These are phyloP conservation scores for Teunomyces barrocoloradensis DNA, from an alignment of 805 yeast species.

Conservation along the genomic window DNA sequence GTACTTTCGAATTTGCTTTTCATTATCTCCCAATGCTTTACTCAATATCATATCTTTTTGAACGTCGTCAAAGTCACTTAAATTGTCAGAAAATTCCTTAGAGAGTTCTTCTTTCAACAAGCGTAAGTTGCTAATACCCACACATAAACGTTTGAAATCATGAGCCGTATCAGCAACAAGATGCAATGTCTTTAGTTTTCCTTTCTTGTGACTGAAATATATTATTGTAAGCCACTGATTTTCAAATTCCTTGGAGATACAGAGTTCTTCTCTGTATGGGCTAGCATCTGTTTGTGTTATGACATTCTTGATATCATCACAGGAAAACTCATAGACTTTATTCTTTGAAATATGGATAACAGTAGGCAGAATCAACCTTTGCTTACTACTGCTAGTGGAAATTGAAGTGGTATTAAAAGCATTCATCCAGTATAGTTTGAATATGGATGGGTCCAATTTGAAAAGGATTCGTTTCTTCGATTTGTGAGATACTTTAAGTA, in stretches of 20 bases:
- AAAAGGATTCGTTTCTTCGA: conserved; percentile 61
- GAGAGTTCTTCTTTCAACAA: conserved; percentile 56
- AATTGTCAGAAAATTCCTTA: conserved; percentile 47
- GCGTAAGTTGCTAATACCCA: conserved; percentile 60
- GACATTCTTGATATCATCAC: conserved; percentile 65
- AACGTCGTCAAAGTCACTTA: conserved; percentile 33
- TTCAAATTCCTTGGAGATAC: conserved; percentile 63
- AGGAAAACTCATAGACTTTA: conserved; percentile 28
- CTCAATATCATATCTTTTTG: conserved; percentile 25
- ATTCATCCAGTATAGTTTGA: conserved; percentile 51
- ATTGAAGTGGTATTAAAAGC: conserved; percentile 30
- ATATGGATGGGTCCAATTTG: conserved; percentile 52
- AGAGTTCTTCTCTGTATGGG: conserved; percentile 83
- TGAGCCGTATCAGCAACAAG: conserved; percentile 65
- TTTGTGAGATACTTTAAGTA: conserved; percentile 67
- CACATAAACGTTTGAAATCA: conserved; percentile 54
- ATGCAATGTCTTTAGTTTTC: conserved; percentile 76
- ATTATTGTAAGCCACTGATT: conserved; percentile 78
- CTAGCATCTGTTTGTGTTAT: conserved; percentile 69
- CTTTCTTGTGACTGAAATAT: conserved; percentile 56
- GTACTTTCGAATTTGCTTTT: conserved; percentile 23
- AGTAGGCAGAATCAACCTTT: conserved; percentile 14
- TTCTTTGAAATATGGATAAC: conserved; percentile 10
- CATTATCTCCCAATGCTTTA: conserved; percentile 15
- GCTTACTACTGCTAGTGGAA: conserved; percentile 12